These are phyloP conservation scores for Edaphochlamys debaryana DNA, from an alignment of 139 green algal genomes.

Conservation along the genomic window DNA sequence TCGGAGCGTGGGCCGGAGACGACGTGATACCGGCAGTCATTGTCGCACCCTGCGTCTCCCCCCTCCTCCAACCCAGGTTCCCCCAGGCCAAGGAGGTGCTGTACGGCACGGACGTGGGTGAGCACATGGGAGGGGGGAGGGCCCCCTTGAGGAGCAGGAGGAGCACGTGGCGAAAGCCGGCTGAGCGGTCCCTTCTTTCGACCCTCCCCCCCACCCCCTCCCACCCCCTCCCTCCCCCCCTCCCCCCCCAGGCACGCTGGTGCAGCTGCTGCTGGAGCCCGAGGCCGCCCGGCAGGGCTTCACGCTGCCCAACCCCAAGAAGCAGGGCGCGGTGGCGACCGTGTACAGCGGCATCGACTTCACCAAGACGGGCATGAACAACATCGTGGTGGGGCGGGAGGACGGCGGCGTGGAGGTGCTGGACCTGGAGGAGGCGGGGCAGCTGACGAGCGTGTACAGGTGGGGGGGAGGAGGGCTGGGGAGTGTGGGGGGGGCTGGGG, in stretches of 20 bases:
- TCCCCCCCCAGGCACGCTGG: constrained; percentile 51
- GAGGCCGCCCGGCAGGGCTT: constrained; percentile 65
- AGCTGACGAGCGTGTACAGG: constrained; percentile 55
- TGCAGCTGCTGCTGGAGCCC: constrained; percentile 73
- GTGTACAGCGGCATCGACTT: constrained; percentile 65
- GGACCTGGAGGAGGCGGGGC: constrained; percentile 65
- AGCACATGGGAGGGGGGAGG: too few relatives aligned
- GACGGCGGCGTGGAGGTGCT: constrained; percentile 81
- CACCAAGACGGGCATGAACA: constrained; percentile 65
- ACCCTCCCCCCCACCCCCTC: neutral
- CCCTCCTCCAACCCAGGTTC: too few relatives aligned
- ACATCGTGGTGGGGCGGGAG: constrained; percentile 81
- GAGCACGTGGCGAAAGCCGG: too few relatives aligned
- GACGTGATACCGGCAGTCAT: too few relatives aligned
- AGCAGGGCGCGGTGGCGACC: constrained; percentile 19
- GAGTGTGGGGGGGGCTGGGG: too few relatives aligned
- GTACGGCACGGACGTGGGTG: constrained; percentile 72
- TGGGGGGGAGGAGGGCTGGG: constrained; percentile 10
- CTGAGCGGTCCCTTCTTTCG: too few relatives aligned
- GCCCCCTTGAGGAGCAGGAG: too few relatives aligned
- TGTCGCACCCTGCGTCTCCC: too few relatives aligned
- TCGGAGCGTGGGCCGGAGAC: too few relatives aligned
- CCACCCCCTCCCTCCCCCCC: neutral
- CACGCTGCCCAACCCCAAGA: constrained; percentile 50
- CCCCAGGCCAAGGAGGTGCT: constrained; percentile 70